Conservation (phyloP, 805 yeast species). For the Candida incommunis region DNA sequence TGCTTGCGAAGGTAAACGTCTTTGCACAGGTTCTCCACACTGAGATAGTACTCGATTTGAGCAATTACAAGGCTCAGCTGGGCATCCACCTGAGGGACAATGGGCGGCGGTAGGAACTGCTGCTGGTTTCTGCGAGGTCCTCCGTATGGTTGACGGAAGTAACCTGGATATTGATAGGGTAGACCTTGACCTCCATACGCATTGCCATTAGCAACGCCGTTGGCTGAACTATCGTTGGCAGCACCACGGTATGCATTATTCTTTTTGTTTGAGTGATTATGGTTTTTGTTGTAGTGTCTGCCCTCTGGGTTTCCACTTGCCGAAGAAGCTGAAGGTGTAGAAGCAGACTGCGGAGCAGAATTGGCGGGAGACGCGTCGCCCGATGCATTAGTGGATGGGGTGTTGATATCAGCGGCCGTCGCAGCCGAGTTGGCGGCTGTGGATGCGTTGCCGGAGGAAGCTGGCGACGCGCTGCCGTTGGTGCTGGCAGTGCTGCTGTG, state of each 20-base stretch:
- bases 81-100: slow-evolving; percentile 6
- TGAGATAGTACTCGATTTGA: slow-evolving; percentile 86
- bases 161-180: background rate
- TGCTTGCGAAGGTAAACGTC: slow-evolving; percentile 72
- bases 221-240: background rate
- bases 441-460: slow-evolving; percentile 7
- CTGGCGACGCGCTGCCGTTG: slow-evolving; percentile 2
- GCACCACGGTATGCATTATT: background rate
- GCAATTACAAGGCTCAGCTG: slow-evolving; percentile 21
- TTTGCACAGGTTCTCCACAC: slow-evolving; percentile 72
- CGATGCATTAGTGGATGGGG: background rate
- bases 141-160: background rate
- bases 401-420: background rate
- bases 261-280: background rate
- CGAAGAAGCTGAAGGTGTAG: background rate
- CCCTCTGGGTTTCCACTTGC: background rate
- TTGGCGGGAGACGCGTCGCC: slow-evolving; percentile 1
- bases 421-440: slow-evolving; percentile 4
- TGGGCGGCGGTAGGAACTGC: slow-evolving; percentile 4
- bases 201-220: background rate
- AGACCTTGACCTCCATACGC: background rate
- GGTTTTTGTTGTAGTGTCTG: slow-evolving; percentile 1
- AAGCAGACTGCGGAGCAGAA: background rate
- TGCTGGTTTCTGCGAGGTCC: slow-evolving; percentile 3
- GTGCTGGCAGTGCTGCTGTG: slow-evolving; percentile 2